These are phyloP conservation scores for Eucalyptus sideroxylon DNA, from an alignment of 345 rosid genomes.

Conservation along the genomic window DNA sequence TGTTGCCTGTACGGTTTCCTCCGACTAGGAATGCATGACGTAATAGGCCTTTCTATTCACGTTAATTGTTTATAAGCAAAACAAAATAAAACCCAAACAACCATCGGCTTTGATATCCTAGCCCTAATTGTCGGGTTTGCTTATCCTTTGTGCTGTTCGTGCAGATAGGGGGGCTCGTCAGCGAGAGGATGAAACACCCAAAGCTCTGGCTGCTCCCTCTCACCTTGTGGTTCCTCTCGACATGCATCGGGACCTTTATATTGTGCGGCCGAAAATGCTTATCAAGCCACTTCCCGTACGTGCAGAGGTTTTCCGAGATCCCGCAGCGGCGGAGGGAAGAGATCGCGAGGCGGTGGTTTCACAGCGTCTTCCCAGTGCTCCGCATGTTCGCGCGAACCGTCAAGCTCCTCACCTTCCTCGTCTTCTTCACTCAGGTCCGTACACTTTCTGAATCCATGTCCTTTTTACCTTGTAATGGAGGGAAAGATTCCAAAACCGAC, in stretches of 20 bases:
- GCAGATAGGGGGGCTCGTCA: constrained; percentile 48
- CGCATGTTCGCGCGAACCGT: constrained; percentile 44
- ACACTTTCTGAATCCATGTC: neutral
- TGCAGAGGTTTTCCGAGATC: constrained; percentile 32
- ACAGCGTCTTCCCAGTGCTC: constrained; percentile 25
- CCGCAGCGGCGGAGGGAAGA: constrained; percentile 28
- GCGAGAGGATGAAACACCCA: constrained; percentile 62
- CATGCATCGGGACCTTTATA: constrained; percentile 58
- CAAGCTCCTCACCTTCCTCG: constrained; percentile 43
- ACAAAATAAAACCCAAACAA: neutral
- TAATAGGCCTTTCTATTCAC: neutral
- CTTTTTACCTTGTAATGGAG: neutral
- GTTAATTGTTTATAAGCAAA: neutral
- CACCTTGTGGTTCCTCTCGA: constrained; percentile 50
- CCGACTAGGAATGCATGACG: neutral
- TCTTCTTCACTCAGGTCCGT: constrained; percentile 69
- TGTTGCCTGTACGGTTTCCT: neutral
- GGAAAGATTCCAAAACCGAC: neutral
- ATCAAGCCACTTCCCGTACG: constrained; percentile 35
- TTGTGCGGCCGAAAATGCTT: constrained; percentile 55
- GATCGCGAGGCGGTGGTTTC: constrained; percentile 42
- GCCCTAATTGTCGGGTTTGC: neutral
- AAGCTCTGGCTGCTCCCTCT: constrained; percentile 46
- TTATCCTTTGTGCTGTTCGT: neutral
- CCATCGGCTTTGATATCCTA: neutral